Percentiles rank a stretch among this genome's conserved stretches.
Evolutionary conservation across 352 stramenopile species (phyloP).

Genomic region (Blastocystis sp.): DNA sequence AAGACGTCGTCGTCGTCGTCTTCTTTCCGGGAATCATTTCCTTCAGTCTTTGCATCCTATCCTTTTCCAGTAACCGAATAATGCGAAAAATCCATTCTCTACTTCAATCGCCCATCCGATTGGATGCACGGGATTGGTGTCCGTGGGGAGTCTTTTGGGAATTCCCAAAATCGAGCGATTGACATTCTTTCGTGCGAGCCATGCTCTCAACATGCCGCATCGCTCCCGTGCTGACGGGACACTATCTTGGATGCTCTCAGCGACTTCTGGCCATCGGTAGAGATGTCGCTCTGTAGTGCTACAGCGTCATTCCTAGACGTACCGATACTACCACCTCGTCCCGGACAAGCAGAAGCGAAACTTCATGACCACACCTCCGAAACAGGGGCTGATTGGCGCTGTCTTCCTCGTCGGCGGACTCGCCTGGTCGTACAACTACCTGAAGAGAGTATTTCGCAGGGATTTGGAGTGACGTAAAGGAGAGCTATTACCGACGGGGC

Average conservation of each 20-base stretch:
- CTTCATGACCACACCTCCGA: conserved; percentile 44
- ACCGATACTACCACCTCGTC: conserved; percentile 37
- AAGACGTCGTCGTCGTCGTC: background rate
- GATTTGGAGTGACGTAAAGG: background rate
- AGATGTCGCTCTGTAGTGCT: conserved; percentile 16
- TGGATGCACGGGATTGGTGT: conserved; percentile 6
- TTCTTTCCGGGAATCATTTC: conserved; percentile 54
- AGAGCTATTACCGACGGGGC: conserved; percentile 47
- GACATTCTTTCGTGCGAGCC: background rate
- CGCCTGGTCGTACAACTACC: conserved; percentile 61
- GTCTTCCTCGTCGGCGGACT: conserved; percentile 47
- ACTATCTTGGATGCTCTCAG: background rate
- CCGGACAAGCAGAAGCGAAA: conserved; percentile 37
- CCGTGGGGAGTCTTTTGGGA: background rate
- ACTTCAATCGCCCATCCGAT: conserved; percentile 1
- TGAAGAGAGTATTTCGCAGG: conserved; percentile 8
- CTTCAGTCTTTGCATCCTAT: conserved; percentile 46
- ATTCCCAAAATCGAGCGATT: background rate
- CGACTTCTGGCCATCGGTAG: conserved; percentile 18
- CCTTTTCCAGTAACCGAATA: background rate
- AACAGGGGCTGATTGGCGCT: conserved; percentile 45
- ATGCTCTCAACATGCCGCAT: conserved; percentile 28
- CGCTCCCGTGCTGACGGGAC: background rate
- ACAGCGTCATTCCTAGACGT: background rate
- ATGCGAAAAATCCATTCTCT: background rate